Evolutionary conservation across 768 basidiomycete genomes (phyloP).

Genomic region (Boletus reticulatus): DNA sequence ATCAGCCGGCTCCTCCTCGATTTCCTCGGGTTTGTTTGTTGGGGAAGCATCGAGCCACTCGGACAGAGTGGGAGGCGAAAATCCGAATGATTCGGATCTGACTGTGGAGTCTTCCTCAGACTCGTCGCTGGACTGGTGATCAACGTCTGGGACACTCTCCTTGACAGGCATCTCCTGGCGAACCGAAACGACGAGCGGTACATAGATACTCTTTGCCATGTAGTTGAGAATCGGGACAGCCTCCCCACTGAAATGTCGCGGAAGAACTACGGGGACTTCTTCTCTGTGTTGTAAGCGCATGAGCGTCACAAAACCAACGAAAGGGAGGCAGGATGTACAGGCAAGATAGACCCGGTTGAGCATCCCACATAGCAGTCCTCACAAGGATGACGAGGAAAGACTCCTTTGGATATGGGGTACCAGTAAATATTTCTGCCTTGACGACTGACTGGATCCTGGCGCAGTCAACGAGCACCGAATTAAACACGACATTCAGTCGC

Average conservation of each 20-base stretch:
- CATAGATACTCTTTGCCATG: background rate
- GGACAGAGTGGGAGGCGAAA: conserved; percentile 1
- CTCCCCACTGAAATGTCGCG: conserved; percentile 6
- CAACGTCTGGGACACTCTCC: background rate
- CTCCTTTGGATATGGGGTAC: background rate
- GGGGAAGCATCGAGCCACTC: conserved; percentile 3
- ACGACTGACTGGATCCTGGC: conserved; percentile 5
- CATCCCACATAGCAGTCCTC: background rate
- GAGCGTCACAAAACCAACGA: background rate
- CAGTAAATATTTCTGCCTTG: background rate
- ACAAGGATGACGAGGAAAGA: conserved; percentile 5
- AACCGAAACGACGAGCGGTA: background rate
- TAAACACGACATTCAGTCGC: background rate
- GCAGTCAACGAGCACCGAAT: conserved; percentile 1
- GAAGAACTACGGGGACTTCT: conserved; percentile 3
- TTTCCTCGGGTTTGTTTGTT: background rate
- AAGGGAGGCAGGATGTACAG: background rate
- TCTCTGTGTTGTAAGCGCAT: background rate
- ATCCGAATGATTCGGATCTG: background rate
- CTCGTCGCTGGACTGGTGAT: background rate
- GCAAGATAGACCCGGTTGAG: background rate
- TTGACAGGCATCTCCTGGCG: background rate
- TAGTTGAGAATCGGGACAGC: conserved; percentile 1
- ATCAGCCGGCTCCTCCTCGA: background rate
- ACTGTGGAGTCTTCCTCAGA: background rate